phyloP scores from a whole-genome alignment of 805 yeast genomes.

The Candida dajiaensis region DNA sequence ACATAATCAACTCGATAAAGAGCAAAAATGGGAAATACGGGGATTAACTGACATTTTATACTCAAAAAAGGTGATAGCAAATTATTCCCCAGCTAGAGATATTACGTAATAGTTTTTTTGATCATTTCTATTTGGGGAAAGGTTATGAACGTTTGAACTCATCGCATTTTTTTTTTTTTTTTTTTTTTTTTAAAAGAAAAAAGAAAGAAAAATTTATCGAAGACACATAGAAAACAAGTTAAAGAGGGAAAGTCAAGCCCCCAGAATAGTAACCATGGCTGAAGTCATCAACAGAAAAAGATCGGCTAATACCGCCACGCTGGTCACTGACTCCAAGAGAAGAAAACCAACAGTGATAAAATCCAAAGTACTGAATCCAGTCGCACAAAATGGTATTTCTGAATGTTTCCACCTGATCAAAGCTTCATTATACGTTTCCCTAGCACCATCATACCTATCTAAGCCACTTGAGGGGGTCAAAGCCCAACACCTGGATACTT shows the following conservation, averaged over 20 bases:
- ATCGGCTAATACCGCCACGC: neutral
- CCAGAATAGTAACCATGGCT: neutral
- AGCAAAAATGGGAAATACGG: neutral
- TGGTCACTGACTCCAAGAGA: constrained; percentile 9
- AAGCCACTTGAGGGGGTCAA: constrained; percentile 75
- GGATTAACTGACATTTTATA: neutral
- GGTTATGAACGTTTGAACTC: neutral
- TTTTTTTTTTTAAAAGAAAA: neutral
- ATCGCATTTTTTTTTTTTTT: neutral
- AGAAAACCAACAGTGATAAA: constrained; percentile 13
- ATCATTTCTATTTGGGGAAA: neutral
- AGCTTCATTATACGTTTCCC: constrained; percentile 66
- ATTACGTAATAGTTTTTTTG: neutral
- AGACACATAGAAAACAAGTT: too few relatives aligned
- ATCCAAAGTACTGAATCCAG: constrained; percentile 30
- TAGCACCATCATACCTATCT: constrained; percentile 76
- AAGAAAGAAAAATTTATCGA: neutral
- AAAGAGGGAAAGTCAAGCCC: too few relatives aligned
- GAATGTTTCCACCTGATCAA: constrained; percentile 63
- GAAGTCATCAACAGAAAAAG: neutral
- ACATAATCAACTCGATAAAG: neutral
- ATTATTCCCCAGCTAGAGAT: neutral
- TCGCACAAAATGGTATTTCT: constrained; percentile 43
- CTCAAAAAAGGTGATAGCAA: neutral
- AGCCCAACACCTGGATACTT: constrained; percentile 84